These are phyloP conservation scores for Lablab purpureus DNA, from an alignment of 306 rosid genomes.

Conservation along the genomic window DNA sequence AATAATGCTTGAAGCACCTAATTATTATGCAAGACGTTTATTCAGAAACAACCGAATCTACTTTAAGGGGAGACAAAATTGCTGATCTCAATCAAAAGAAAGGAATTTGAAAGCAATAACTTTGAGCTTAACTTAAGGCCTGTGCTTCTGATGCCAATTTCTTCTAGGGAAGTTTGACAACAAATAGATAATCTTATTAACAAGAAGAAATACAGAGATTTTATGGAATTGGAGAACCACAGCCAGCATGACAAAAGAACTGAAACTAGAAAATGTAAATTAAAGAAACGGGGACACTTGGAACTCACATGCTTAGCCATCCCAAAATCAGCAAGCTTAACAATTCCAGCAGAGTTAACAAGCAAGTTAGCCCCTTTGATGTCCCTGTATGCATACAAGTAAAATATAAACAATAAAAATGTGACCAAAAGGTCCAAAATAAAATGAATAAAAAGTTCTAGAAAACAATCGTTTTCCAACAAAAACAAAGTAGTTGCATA, in stretches of 20 bases:
- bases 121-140: slow-evolving; percentile 17
- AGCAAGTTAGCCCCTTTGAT: slow-evolving; percentile 95
- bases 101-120: slow-evolving; percentile 24
- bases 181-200: not conserved
- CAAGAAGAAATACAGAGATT: not conserved
- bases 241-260: slow-evolving; percentile 7
- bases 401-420: not conserved
- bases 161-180: not conserved
- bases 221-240: not conserved
- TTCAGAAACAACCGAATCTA: slow-evolving; percentile 8
- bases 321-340: slow-evolving; percentile 96
- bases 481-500: not conserved
- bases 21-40: slow-evolving; percentile 1
- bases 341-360: slow-evolving; percentile 84
- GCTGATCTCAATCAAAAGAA: slow-evolving; percentile 34
- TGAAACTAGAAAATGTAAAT: slow-evolving; percentile 6
- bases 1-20: not conserved
- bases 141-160: not conserved
- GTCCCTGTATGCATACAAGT: slow-evolving; percentile 61
- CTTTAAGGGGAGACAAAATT: slow-evolving; percentile 14
- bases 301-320: slow-evolving; percentile 91
- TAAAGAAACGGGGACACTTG: not conserved
- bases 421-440: slow-evolving; percentile 1
- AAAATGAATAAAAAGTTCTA: slow-evolving; percentile 11
- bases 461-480: slow-evolving; percentile 11